These are phyloP conservation scores for Claviceps sp. DNA, from an alignment of 2,329 filamentous ascomycete species.

Conservation along the genomic window DNA sequence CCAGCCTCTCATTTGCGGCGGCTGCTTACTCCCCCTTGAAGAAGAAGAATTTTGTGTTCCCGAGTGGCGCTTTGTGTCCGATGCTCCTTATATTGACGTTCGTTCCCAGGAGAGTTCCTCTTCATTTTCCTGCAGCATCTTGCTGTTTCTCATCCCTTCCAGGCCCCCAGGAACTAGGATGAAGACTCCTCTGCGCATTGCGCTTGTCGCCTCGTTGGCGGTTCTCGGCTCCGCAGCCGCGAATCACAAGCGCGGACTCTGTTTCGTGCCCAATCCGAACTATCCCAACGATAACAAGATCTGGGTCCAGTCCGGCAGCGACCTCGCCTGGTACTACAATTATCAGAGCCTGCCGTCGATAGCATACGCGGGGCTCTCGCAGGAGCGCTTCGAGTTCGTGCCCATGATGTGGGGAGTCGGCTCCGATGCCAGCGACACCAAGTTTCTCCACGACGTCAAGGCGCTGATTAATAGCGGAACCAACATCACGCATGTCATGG, in stretches of 20 bases:
- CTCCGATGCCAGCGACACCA: conserved; percentile 33
- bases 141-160: not conserved
- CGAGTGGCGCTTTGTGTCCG: not conserved
- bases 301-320: conserved; percentile 43
- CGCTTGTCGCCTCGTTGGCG: conserved; percentile 9
- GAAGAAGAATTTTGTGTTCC: not conserved
- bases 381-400: conserved; percentile 55
- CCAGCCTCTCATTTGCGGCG: not conserved
- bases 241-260: conserved; percentile 54
- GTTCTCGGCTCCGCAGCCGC: conserved; percentile 16
- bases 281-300: conserved; percentile 49
- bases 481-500: conserved; percentile 56
- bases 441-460: conserved; percentile 48
- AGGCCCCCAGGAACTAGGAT: not conserved
- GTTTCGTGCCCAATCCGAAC: conserved; percentile 46
- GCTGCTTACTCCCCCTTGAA: not conserved
- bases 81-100: not conserved
- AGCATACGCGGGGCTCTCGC: conserved; percentile 31
- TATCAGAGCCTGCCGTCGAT: conserved; percentile 47
- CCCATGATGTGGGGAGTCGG: conserved; percentile 66
- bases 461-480: conserved; percentile 33
- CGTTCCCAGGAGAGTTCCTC: no score
- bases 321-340: conserved; percentile 79
- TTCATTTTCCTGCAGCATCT: not conserved
- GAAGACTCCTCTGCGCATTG: not conserved